Evolutionary conservation across 257 asterid genomes (phyloP).

Genomic region (Thymus quinquecostatus): DNA sequence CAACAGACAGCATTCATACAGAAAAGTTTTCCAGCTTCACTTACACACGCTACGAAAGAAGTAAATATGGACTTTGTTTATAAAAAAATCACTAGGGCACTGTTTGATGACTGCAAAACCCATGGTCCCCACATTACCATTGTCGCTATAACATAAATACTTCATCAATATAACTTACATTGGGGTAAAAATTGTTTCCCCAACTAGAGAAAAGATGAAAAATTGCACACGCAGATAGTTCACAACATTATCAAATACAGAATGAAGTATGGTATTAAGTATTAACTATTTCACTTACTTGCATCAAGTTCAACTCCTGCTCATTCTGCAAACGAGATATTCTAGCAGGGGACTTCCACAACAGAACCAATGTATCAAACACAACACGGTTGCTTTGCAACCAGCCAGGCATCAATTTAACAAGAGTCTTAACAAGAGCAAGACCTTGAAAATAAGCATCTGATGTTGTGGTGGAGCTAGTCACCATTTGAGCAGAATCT

Average conservation of each 20-base stretch:
- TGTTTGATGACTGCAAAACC: constrained; percentile 5
- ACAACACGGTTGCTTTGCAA: constrained; percentile 82
- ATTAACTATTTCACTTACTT: constrained; percentile 59
- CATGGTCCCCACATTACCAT: background rate
- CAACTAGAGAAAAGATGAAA: constrained; percentile 3
- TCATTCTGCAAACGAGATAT: constrained; percentile 82
- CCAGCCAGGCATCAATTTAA: constrained; percentile 98
- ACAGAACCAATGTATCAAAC: constrained; percentile 79
- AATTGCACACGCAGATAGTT: constrained; percentile 2
- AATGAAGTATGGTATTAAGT: constrained; percentile 2
- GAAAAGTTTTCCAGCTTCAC: background rate
- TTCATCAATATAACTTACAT: background rate
- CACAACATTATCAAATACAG: constrained; percentile 8
- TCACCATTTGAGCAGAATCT: constrained; percentile 56
- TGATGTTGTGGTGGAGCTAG: constrained; percentile 54
- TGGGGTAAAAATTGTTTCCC: background rate
- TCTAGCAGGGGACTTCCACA: constrained; percentile 96
- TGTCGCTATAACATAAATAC: background rate
- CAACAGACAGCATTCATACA: background rate
- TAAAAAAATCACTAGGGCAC: background rate
- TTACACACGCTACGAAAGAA: background rate
- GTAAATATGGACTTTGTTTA: background rate
- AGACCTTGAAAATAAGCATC: constrained; percentile 99
- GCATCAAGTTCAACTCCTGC: constrained; percentile 92
- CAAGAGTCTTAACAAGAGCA: constrained; percentile 87